Conservation (phyloP, 2,329 filamentous ascomycete genomes). For the Apiospora arundinis region DNA sequence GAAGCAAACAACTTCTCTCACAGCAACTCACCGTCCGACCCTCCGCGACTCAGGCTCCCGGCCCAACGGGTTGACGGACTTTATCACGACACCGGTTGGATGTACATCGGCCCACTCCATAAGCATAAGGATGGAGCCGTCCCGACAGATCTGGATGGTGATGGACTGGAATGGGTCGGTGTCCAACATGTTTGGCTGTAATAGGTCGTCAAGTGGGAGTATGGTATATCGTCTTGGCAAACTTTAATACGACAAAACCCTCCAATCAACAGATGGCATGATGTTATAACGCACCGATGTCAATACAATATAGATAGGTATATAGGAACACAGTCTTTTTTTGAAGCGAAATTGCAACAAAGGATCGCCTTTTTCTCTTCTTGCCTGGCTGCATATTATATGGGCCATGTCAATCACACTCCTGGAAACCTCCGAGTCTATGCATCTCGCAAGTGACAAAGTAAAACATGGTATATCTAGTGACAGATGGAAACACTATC, state of each 20-base stretch:
- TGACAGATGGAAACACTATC: not conserved
- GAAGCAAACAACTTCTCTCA: not conserved
- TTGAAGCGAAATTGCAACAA: not conserved
- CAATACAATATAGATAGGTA: not conserved
- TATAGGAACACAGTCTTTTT: not conserved
- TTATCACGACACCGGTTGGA: not conserved
- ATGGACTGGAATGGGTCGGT: not conserved
- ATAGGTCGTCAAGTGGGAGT: not conserved
- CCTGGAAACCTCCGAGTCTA: no score
- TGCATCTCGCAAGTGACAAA: no score
- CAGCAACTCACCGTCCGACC: not conserved
- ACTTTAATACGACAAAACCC: not conserved
- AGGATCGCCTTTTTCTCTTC: no score
- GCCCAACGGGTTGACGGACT: not conserved
- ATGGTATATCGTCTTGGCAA: not conserved
- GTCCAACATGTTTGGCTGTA: not conserved
- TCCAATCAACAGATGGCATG: not conserved
- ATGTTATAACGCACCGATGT: not conserved
- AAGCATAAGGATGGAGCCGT: not conserved
- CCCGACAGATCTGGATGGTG: not conserved
- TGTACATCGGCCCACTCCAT: not conserved
- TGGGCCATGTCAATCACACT: no score
- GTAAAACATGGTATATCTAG: no score
- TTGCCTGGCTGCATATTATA: no score
- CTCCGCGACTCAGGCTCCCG: not conserved